phyloP scores from a whole-genome alignment of 371 early-diverging fungal genomes.

The Circinella minor region DNA sequence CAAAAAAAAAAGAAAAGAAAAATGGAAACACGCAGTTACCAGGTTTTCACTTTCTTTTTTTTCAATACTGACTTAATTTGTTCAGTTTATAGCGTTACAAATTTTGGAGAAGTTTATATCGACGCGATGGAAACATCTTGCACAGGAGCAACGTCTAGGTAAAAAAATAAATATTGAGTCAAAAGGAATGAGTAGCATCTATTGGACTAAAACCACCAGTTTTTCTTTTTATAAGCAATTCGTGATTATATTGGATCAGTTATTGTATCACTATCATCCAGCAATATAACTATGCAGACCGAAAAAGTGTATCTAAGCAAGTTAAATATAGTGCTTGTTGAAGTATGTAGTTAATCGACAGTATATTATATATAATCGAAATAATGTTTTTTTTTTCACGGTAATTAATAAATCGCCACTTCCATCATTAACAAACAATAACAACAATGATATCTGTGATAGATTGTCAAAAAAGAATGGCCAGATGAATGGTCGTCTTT shows the following conservation, averaged over 20 bases:
- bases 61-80: constrained; percentile 1
- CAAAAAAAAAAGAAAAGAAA: not conserved
- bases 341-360: constrained; percentile 51
- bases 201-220: constrained; percentile 10
- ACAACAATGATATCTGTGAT: not conserved
- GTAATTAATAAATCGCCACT: too few species aligned
- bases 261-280: constrained; percentile 76
- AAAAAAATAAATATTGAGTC: constrained; percentile 13
- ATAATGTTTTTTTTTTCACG: too few species aligned
- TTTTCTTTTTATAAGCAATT: constrained; percentile 53
- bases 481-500: constrained; percentile 97
- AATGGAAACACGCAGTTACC: not conserved
- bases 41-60: not conserved
- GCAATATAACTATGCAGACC: constrained; percentile 50
- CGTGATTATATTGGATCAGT: constrained; percentile 82
- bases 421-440: too few species aligned
- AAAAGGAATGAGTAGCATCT: too few species aligned
- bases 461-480: constrained; percentile 99
- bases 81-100: constrained; percentile 85
- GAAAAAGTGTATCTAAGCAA: constrained; percentile 74
- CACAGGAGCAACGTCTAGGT: constrained; percentile 83
- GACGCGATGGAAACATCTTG: constrained; percentile 92
- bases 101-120: constrained; percentile 92
- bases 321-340: constrained; percentile 88
- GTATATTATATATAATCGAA: too few species aligned